phyloP scores from a whole-genome alignment of 306 rosid genomes.

The Herpetospermum pedunculosum region DNA sequence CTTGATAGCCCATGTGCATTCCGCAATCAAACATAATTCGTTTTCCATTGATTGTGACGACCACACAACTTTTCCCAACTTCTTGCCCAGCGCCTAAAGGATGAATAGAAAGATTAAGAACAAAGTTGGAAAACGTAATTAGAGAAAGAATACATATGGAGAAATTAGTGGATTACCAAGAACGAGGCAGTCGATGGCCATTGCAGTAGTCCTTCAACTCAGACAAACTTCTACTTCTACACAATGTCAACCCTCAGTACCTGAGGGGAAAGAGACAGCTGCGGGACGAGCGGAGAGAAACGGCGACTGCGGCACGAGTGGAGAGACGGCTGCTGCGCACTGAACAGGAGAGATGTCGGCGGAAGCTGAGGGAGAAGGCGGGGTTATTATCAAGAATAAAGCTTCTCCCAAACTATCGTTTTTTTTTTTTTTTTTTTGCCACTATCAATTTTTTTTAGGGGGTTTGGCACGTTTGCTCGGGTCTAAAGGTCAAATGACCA shows the following conservation, averaged over 20 bases:
- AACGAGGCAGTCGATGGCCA: constrained; percentile 59
- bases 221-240: neutral
- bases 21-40: constrained; percentile 96
- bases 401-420: too few relatives aligned
- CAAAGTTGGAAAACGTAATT: neutral
- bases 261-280: neutral
- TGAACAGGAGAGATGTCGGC: too few relatives aligned
- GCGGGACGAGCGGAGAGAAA: neutral
- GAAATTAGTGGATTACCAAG: constrained; percentile 30
- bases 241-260: neutral
- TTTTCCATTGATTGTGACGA: constrained; percentile 73
- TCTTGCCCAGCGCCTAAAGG: constrained; percentile 87
- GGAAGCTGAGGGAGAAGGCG: too few relatives aligned
- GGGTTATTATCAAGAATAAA: too few relatives aligned
- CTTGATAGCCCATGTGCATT: constrained; percentile 68
- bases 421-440: too few relatives aligned
- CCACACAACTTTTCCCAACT: constrained; percentile 87
- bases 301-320: neutral
- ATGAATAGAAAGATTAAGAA: neutral
- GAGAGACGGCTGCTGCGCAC: too few relatives aligned
- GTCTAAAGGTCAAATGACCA: too few relatives aligned
- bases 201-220: constrained; percentile 8
- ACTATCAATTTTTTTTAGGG: too few relatives aligned
- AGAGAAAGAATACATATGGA: neutral
- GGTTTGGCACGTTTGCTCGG: too few relatives aligned